phyloP scores from a whole-genome alignment of 1,284 basidiomycete genomes.

The Xanthoconium separans region DNA sequence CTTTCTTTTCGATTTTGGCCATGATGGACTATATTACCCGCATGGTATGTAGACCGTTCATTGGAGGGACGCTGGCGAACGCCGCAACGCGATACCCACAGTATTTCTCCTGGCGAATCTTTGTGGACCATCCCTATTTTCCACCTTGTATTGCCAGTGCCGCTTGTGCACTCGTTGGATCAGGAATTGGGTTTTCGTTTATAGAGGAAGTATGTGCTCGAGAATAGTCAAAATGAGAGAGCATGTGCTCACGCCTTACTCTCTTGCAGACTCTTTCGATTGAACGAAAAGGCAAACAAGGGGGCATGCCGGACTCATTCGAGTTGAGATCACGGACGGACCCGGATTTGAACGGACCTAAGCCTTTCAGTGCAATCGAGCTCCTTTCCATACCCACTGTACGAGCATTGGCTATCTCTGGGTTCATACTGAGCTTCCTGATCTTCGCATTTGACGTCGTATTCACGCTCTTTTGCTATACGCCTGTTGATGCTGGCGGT shows the following conservation, averaged over 20 bases:
- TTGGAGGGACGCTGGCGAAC: slow-evolving; percentile 24
- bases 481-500: no score
- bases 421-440: slow-evolving; percentile 17
- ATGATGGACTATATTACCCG: background rate
- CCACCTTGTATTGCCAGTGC: slow-evolving; percentile 23
- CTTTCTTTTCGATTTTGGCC: background rate
- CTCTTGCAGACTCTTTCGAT: slow-evolving; percentile 17
- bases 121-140: slow-evolving; percentile 22
- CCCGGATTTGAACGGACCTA: background rate
- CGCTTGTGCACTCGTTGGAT: slow-evolving; percentile 9
- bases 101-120: slow-evolving; percentile 18
- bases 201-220: slow-evolving; percentile 23
- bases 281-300: slow-evolving; percentile 9
- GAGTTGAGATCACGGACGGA: background rate
- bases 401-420: slow-evolving; percentile 20
- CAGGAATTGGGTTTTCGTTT: slow-evolving; percentile 15
- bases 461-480: no score
- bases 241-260: background rate
- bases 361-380: background rate
- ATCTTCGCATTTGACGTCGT: no score
- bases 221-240: background rate
- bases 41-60: slow-evolving; percentile 13
- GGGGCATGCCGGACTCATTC: background rate
- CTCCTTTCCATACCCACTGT: slow-evolving; percentile 22
- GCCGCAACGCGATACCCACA: slow-evolving; percentile 17